These are phyloP conservation scores for Tylopilus sp. DNA, from an alignment of 768 basidiomycete genomes.

Conservation along the genomic window DNA sequence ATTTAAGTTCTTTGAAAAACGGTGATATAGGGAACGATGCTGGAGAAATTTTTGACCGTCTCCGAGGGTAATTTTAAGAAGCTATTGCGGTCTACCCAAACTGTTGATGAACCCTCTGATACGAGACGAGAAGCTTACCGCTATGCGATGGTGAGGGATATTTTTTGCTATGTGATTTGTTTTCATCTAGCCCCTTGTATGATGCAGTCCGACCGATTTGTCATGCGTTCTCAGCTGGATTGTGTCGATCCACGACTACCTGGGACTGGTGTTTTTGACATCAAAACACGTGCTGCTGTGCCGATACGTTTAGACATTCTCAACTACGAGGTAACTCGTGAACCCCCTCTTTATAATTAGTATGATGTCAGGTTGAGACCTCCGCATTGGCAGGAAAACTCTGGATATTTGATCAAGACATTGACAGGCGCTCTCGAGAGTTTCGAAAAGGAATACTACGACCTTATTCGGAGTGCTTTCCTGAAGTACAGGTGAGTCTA, in stretches of 20 bases:
- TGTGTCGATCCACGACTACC: constrained; percentile 78
- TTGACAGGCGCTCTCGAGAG: constrained; percentile 66
- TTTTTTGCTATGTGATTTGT: neutral
- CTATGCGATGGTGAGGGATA: constrained; percentile 65
- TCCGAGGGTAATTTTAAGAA: constrained; percentile 58
- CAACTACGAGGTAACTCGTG: constrained; percentile 61
- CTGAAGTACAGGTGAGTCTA: constrained; percentile 79
- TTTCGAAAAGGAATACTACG: constrained; percentile 93
- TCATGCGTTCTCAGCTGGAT: constrained; percentile 96
- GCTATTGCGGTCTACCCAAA: constrained; percentile 40
- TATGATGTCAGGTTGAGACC: neutral
- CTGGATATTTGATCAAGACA: constrained; percentile 69
- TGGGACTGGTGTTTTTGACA: constrained; percentile 90
- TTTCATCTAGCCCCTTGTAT: neutral
- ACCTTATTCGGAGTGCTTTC: constrained; percentile 90
- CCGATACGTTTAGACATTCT: constrained; percentile 82
- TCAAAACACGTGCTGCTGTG: constrained; percentile 89
- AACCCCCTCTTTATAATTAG: neutral
- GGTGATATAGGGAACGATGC: constrained; percentile 67
- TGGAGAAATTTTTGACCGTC: constrained; percentile 85
- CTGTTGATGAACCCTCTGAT: constrained; percentile 29
- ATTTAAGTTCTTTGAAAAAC: no score
- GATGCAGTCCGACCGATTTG: constrained; percentile 44
- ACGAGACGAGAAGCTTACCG: constrained; percentile 71
- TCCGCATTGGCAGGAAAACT: constrained; percentile 55